Evolutionary conservation across 805 yeast genomes (phyloP).

Genomic region (Candida yuanshanica): DNA sequence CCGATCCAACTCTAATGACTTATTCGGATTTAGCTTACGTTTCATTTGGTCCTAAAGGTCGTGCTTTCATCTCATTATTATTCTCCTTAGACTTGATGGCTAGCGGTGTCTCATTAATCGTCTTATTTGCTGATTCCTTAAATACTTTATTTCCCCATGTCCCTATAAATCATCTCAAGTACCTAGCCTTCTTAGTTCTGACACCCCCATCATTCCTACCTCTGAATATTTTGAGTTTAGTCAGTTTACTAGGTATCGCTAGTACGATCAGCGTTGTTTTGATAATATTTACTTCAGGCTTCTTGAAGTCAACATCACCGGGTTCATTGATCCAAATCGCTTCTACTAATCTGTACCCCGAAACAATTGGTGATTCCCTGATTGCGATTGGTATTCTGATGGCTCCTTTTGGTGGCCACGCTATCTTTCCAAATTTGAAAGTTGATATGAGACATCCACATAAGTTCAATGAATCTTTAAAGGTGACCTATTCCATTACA

Average conservation of each 20-base stretch:
- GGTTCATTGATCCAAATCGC: slow-evolving; percentile 67
- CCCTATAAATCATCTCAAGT: slow-evolving; percentile 52
- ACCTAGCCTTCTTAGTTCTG: slow-evolving; percentile 60
- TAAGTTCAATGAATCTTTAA: slow-evolving; percentile 47
- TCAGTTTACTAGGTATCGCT: slow-evolving; percentile 64
- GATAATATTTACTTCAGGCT: slow-evolving; percentile 56
- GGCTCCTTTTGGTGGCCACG: slow-evolving; percentile 86
- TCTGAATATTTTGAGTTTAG: slow-evolving; percentile 61
- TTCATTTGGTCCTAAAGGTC: slow-evolving; percentile 74
- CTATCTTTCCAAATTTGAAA: slow-evolving; percentile 69
- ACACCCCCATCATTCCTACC: slow-evolving; percentile 84
- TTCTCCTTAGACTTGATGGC: slow-evolving; percentile 78
- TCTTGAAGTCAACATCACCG: slow-evolving; percentile 54
- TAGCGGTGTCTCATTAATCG: slow-evolving; percentile 74
- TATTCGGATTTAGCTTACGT: slow-evolving; percentile 86
- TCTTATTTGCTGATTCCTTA: slow-evolving; percentile 81
- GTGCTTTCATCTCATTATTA: slow-evolving; percentile 64
- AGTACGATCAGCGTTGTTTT: slow-evolving; percentile 63
- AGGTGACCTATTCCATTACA: slow-evolving; percentile 55
- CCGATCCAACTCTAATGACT: slow-evolving; percentile 74
- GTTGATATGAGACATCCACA: slow-evolving; percentile 67
- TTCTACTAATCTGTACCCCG: slow-evolving; percentile 66
- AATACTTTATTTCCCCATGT: slow-evolving; percentile 56
- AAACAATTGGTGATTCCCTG: slow-evolving; percentile 41
- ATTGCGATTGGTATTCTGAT: slow-evolving; percentile 61